phyloP scores from a whole-genome alignment of 176 grass and related monocot species.

The Alloteropsis semialata region DNA sequence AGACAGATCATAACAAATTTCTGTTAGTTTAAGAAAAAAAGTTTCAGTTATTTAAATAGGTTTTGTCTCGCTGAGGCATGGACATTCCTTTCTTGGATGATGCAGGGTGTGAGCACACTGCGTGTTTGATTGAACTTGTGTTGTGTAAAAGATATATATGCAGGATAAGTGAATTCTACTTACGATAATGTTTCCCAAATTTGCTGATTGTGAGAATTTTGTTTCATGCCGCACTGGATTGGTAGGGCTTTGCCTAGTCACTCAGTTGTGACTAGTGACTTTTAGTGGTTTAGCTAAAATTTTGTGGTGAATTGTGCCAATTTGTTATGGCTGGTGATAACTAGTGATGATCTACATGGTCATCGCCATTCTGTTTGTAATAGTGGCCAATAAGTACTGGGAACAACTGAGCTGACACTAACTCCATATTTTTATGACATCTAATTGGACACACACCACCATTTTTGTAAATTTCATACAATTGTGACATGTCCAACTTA shows the following conservation, averaged over 20 bases:
- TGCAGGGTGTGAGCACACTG: neutral
- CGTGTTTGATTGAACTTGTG: conserved; percentile 15
- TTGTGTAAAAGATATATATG: conserved; percentile 6
- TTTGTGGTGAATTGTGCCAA: neutral
- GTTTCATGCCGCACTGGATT: neutral
- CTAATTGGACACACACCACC: neutral
- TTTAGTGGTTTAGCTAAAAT: neutral
- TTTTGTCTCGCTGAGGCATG: neutral
- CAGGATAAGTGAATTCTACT: conserved; percentile 3
- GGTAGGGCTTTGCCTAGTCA: neutral
- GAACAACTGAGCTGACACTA: neutral
- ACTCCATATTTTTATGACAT: neutral
- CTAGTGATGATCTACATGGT: neutral
- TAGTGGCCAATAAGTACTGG: neutral
- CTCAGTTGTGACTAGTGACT: neutral
- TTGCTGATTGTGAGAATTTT: neutral
- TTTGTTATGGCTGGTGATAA: neutral
- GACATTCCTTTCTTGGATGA: too few species aligned
- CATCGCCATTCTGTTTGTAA: neutral
- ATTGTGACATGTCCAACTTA: neutral
- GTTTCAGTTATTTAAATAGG: neutral
- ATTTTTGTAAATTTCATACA: neutral
- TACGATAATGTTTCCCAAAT: neutral
- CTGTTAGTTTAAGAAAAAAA: neutral
- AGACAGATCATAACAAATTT: neutral